Percentiles rank a stretch among this genome's conserved stretches.
Evolutionary conservation across 2,329 filamentous ascomycete species (phyloP).

Genomic region (Coniochaeta sp.): DNA sequence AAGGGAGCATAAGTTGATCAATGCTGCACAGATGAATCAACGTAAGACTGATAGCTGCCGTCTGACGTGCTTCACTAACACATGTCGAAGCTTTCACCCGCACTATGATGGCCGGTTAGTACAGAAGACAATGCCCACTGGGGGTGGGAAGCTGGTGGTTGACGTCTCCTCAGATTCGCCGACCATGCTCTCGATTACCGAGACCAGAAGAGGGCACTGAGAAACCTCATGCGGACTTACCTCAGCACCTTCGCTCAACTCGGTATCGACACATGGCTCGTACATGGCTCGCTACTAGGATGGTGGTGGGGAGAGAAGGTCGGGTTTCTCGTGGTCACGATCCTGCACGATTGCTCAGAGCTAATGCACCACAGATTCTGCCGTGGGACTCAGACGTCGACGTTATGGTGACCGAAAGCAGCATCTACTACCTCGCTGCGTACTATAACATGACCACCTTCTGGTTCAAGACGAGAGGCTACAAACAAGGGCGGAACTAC

Average conservation of each 20-base stretch:
- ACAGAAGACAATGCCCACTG: background rate
- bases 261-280: conserved; percentile 72
- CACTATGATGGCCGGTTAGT: conserved; percentile 26
- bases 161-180: conserved; percentile 5
- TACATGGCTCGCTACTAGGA: conserved; percentile 74
- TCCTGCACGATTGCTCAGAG: background rate
- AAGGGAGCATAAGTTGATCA: background rate
- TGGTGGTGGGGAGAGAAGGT: conserved; percentile 75
- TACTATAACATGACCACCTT: conserved; percentile 55
- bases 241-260: conserved; percentile 59
- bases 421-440: conserved; percentile 57
- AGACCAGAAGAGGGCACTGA: conserved; percentile 35
- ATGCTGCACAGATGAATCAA: background rate
- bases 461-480: conserved; percentile 27
- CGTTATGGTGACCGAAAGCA: conserved; percentile 62
- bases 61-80: background rate
- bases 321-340: conserved; percentile 2
- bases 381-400: conserved; percentile 76
- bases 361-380: conserved; percentile 43
- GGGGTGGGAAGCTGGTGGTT: background rate
- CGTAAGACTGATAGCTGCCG: background rate
- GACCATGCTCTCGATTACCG: conserved; percentile 5
- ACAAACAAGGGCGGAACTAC: conserved; percentile 29
- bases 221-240: conserved; percentile 64
- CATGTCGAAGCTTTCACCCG: conserved; percentile 13